Evolutionary conservation across 2,329 filamentous ascomycete genomes (phyloP).

Genomic region (Parafenestella ontariensis): DNA sequence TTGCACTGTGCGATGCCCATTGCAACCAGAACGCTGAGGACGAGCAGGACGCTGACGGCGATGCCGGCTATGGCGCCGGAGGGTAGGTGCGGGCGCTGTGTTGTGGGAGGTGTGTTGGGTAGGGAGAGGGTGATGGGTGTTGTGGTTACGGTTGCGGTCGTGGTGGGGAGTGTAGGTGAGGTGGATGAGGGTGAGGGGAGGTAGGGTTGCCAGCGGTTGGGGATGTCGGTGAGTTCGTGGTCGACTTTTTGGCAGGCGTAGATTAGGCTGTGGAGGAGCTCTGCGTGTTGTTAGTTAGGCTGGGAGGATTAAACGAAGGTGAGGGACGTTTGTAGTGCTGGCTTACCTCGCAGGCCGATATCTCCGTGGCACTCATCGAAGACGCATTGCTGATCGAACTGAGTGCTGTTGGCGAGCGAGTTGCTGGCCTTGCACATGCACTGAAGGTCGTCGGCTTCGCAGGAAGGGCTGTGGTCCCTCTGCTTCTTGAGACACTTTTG

Average conservation of each 20-base stretch:
- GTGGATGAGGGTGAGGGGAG: not conserved
- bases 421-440: conserved; percentile 26
- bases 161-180: not conserved
- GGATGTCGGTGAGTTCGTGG: conserved; percentile 11
- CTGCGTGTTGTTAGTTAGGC: conserved; percentile 4
- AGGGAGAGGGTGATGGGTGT: not conserved
- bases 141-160: not conserved
- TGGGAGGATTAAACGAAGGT: not conserved
- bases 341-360: conserved; percentile 13
- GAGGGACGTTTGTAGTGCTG: not conserved
- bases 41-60: not conserved
- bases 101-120: not conserved
- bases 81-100: not conserved
- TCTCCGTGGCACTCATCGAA: conserved; percentile 17
- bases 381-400: conserved; percentile 22
- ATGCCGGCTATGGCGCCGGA: not conserved
- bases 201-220: conserved; percentile 18
- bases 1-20: conserved; percentile 9
- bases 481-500: conserved; percentile 13
- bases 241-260: conserved; percentile 12
- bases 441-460: conserved; percentile 11
- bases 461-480: conserved; percentile 3
- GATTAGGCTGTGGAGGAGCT: conserved; percentile 15
- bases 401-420: conserved; percentile 12
- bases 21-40: conserved; percentile 1